These are phyloP conservation scores for Monilinia vaccinii-corymbosi DNA, from an alignment of 2,329 filamentous ascomycete genomes.

Conservation along the genomic window DNA sequence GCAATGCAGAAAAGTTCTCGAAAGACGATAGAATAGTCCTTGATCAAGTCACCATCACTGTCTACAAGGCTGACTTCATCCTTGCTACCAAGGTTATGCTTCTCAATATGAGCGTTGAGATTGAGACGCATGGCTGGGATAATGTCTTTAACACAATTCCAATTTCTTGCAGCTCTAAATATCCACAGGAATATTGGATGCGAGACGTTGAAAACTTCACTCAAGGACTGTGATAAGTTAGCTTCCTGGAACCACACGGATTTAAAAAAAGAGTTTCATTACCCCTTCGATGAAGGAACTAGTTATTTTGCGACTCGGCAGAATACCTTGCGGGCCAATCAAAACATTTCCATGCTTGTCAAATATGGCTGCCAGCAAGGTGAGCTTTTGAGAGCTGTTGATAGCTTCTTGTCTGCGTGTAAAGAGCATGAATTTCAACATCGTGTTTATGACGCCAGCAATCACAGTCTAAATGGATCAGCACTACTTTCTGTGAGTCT, in stretches of 20 bases:
- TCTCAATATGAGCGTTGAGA: conserved; percentile 42
- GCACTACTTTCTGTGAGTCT: neutral
- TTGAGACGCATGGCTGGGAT: conserved; percentile 66
- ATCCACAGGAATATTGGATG: conserved; percentile 85
- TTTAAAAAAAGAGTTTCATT: conserved; percentile 13
- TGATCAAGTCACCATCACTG: conserved; percentile 48
- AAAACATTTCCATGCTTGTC: conserved; percentile 57
- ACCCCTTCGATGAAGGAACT: conserved; percentile 63
- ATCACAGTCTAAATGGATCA: conserved; percentile 42
- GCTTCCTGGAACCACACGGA: neutral
- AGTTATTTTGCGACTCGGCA: conserved; percentile 70
- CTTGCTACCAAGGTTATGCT: conserved; percentile 29
- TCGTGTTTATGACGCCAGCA: conserved; percentile 50
- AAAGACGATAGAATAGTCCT: conserved; percentile 68
- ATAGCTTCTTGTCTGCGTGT: conserved; percentile 13
- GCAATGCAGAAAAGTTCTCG: conserved; percentile 77
- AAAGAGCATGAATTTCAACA: conserved; percentile 43
- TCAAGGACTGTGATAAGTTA: conserved; percentile 39
- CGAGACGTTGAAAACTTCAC: conserved; percentile 65
- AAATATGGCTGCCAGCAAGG: conserved; percentile 54
- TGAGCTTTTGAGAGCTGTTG: conserved; percentile 42
- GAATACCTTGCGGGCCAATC: conserved; percentile 58
- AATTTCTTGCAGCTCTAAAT: conserved; percentile 71
- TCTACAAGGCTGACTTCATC: conserved; percentile 38
- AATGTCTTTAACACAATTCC: conserved; percentile 58